phyloP scores from a whole-genome alignment of 2,329 filamentous ascomycete species.

The Aspergillus sp. region DNA sequence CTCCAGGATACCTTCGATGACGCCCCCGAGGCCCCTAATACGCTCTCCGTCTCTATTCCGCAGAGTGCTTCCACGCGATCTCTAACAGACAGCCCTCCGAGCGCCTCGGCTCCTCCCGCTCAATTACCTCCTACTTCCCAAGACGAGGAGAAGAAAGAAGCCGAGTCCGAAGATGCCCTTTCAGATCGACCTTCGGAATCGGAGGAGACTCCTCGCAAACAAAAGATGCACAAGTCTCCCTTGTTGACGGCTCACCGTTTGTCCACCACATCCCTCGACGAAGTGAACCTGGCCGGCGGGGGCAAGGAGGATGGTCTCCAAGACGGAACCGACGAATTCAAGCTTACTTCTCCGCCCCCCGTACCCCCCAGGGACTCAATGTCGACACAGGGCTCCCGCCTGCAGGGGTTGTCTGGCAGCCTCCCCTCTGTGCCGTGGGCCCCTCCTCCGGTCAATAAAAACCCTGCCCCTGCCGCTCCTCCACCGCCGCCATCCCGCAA shows the following conservation, averaged over 20 bases:
- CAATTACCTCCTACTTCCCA: constrained; percentile 30
- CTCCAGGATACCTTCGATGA: constrained; percentile 78
- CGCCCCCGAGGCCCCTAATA: constrained; percentile 53
- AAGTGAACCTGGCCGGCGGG: constrained; percentile 61
- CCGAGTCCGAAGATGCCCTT: constrained; percentile 23
- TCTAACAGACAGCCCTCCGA: constrained; percentile 50
- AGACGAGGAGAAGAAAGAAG: constrained; percentile 20
- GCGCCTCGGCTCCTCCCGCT: constrained; percentile 38
- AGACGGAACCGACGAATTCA: constrained; percentile 24
- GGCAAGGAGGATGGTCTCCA: constrained; percentile 53
- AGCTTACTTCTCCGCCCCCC: constrained; percentile 27
- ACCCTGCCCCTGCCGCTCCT: constrained; percentile 38
- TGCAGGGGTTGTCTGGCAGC: constrained; percentile 65
- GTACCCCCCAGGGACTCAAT: constrained; percentile 32
- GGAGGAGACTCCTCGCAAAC: constrained; percentile 35
- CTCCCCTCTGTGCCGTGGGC: constrained; percentile 74
- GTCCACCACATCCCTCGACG: constrained; percentile 59
- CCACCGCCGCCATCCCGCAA: constrained; percentile 58
- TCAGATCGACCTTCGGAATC: constrained; percentile 28
- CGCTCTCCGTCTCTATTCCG: constrained; percentile 30
- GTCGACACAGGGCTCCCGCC: constrained; percentile 32
- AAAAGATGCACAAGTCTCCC: constrained; percentile 50
- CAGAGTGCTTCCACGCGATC: constrained; percentile 59
- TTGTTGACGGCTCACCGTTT: constrained; percentile 53
- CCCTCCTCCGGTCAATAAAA: constrained; percentile 50